These are phyloP conservation scores for Coemansia sp. DNA, from an alignment of 192 early-diverging fungal genomes.

Conservation along the genomic window DNA sequence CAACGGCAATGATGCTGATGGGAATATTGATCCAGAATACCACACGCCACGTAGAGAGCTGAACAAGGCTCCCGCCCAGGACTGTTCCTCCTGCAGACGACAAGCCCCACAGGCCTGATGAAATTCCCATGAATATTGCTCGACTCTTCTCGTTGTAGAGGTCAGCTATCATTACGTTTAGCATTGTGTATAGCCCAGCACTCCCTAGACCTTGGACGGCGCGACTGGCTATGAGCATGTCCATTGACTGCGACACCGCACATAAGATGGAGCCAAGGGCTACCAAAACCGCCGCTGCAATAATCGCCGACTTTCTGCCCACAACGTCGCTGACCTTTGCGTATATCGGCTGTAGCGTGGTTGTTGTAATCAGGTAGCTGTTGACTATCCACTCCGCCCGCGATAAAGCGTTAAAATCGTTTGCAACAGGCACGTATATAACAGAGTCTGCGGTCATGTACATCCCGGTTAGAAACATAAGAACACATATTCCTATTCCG, in stretches of 20 bases:
- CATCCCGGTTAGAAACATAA: slow-evolving; percentile 72
- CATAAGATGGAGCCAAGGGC: slow-evolving; percentile 79
- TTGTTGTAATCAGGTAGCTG: slow-evolving; percentile 65
- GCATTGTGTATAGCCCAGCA: slow-evolving; percentile 73
- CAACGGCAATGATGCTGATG: slow-evolving; percentile 65
- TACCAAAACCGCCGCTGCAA: slow-evolving; percentile 74
- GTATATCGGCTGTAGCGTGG: slow-evolving; percentile 67
- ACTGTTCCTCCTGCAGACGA: slow-evolving; percentile 82
- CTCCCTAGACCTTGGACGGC: slow-evolving; percentile 84
- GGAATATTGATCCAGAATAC: slow-evolving; percentile 86
- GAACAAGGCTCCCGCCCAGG: slow-evolving; percentile 81
- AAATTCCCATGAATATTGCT: slow-evolving; percentile 80
- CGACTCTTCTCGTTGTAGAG: slow-evolving; percentile 76
- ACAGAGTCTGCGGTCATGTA: slow-evolving; percentile 87
- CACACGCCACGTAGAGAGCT: slow-evolving; percentile 64
- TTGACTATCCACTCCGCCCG: slow-evolving; percentile 84
- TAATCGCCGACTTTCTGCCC: slow-evolving; percentile 75
- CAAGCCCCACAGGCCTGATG: slow-evolving; percentile 76
- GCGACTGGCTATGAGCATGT: slow-evolving; percentile 70
- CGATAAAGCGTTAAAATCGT: slow-evolving; percentile 67
- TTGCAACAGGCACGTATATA: slow-evolving; percentile 70
- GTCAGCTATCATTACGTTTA: slow-evolving; percentile 83
- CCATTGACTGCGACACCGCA: slow-evolving; percentile 67
- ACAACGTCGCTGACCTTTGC: slow-evolving; percentile 90
- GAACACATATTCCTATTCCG: slow-evolving; percentile 55